These are phyloP conservation scores for Globisporangium ultimum DNA, from an alignment of 352 stramenopile species.

Conservation along the genomic window DNA sequence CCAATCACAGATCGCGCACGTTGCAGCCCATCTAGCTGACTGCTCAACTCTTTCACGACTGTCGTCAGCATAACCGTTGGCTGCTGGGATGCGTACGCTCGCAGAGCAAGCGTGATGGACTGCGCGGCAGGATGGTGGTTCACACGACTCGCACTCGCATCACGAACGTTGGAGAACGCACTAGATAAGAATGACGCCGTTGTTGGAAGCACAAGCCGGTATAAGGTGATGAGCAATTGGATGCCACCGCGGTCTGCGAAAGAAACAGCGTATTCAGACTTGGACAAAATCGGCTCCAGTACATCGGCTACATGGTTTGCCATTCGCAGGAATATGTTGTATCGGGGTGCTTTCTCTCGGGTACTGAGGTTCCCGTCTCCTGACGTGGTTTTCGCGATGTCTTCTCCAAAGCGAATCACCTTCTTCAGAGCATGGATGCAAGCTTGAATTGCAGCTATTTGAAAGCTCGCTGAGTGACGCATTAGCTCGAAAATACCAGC, in stretches of 20 bases:
- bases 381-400: slow-evolving; percentile 27
- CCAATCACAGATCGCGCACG: slow-evolving; percentile 36
- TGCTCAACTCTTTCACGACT: slow-evolving; percentile 60
- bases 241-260: slow-evolving; percentile 92
- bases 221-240: slow-evolving; percentile 86
- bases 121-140: slow-evolving; percentile 89
- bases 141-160: slow-evolving; percentile 17
- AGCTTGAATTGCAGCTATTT: slow-evolving; percentile 81
- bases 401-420: slow-evolving; percentile 79
- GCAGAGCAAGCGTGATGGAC: slow-evolving; percentile 85
- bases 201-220: slow-evolving; percentile 83
- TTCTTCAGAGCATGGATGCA: slow-evolving; percentile 90
- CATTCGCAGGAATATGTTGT: slow-evolving; percentile 56
- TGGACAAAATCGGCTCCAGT: slow-evolving; percentile 93
- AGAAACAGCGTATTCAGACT: slow-evolving; percentile 88
- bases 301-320: slow-evolving; percentile 88
- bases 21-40: slow-evolving; percentile 48
- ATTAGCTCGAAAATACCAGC: slow-evolving; percentile 96
- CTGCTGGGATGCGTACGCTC: slow-evolving; percentile 87
- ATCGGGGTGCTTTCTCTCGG: slow-evolving; percentile 10
- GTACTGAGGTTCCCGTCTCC: background rate
- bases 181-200: slow-evolving; percentile 78
- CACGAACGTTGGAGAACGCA: slow-evolving; percentile 17
- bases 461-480: slow-evolving; percentile 90
- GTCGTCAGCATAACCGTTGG: slow-evolving; percentile 74